phyloP scores from a whole-genome alignment of 1,284 basidiomycete genomes.

The Termitomyces sp. region DNA sequence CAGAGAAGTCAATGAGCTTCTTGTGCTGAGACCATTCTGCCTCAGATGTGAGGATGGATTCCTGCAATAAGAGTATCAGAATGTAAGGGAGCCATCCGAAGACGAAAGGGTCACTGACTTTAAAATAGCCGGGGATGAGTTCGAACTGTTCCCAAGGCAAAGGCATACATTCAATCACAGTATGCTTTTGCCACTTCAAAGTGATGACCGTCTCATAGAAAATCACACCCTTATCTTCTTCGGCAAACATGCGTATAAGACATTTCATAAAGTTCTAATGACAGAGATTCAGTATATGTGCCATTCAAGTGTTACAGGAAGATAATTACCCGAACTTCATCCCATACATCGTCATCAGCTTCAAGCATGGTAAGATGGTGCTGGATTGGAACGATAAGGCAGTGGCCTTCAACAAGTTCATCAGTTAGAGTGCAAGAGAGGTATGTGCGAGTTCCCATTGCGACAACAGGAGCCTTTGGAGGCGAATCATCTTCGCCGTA shows the following conservation, averaged over 20 bases:
- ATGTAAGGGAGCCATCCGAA: not conserved
- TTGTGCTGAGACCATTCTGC: constrained; percentile 97
- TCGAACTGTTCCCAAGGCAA: constrained; percentile 83
- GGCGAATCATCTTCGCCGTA: constrained; percentile 83
- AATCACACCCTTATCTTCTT: constrained; percentile 84
- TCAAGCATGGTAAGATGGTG: constrained; percentile 91
- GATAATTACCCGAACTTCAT: constrained; percentile 78
- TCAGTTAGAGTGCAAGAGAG: constrained; percentile 84
- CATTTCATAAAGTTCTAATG: constrained; percentile 98
- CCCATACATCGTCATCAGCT: constrained; percentile 97
- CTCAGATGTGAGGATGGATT: constrained; percentile 89
- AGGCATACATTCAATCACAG: constrained; percentile 89
- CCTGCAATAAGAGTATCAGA: constrained; percentile 38
- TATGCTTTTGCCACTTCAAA: constrained; percentile 86
- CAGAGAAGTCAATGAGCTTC: constrained; percentile 91
- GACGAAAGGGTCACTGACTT: constrained; percentile 39
- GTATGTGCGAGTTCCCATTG: constrained; percentile 87
- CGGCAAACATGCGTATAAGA: constrained; percentile 89
- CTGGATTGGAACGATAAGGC: constrained; percentile 92
- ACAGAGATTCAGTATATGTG: constrained; percentile 5
- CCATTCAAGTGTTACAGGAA: not conserved
- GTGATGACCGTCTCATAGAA: constrained; percentile 92
- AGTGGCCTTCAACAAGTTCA: constrained; percentile 85
- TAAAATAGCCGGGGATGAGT: constrained; percentile 89
- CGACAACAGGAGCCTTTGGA: constrained; percentile 82